Conservation (phyloP, 345 rosid genomes). For the Rhizophora apiculata region DNA sequence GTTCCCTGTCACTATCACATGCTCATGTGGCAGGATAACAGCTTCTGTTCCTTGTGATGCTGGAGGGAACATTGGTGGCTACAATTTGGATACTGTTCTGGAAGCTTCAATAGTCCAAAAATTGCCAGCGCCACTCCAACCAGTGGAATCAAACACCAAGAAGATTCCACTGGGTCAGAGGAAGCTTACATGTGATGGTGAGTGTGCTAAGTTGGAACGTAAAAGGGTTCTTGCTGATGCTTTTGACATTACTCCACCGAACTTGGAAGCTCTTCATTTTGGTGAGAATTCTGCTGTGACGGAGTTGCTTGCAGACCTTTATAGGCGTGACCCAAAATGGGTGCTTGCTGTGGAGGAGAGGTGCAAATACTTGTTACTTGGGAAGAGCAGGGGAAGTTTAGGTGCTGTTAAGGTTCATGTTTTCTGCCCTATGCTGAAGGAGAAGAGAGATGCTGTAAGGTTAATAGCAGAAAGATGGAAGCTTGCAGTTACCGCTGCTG, state of each 20-base stretch:
- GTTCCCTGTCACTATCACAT: constrained; percentile 58
- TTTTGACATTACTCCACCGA: constrained; percentile 70
- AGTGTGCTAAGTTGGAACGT: constrained; percentile 87
- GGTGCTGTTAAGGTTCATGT: constrained; percentile 74
- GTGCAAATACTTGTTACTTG: constrained; percentile 82
- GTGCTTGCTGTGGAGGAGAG: constrained; percentile 89
- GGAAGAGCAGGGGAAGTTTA: constrained; percentile 61
- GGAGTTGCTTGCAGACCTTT: constrained; percentile 71
- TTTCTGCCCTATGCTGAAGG: constrained; percentile 88
- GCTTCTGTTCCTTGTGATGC: constrained; percentile 84
- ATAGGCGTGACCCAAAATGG: constrained; percentile 94
- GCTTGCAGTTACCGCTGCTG: constrained; percentile 67
- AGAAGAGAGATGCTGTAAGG: constrained; percentile 81
- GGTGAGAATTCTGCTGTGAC: constrained; percentile 68
- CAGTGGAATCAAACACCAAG: constrained; percentile 53
- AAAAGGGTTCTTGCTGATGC: constrained; percentile 91
- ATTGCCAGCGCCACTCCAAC: constrained; percentile 70
- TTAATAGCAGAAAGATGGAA: constrained; percentile 97
- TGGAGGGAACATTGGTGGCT: constrained; percentile 52
- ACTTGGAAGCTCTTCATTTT: constrained; percentile 82
- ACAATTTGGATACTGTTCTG: constrained; percentile 38
- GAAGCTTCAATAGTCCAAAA: constrained; percentile 68
- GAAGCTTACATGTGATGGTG: constrained; percentile 84
- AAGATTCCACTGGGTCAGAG: constrained; percentile 78
- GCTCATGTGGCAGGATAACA: constrained; percentile 82